Percentiles rank a stretch among this genome's conserved stretches.
Conservation (phyloP, 192 early-diverging fungal genomes). For the Backusella parvicylindrica region DNA sequence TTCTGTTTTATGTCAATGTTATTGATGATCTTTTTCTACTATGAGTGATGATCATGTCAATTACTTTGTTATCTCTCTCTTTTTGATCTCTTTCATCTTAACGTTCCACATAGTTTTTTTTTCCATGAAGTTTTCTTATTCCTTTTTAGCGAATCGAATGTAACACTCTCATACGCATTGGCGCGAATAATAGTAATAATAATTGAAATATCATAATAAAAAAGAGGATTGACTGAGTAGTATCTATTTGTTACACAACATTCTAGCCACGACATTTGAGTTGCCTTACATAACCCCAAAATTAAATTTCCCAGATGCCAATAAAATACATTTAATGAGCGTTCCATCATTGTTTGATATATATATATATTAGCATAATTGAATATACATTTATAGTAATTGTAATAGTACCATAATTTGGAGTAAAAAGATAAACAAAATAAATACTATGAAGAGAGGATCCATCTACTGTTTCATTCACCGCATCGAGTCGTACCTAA, state of each 20-base stretch:
- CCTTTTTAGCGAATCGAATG: neutral
- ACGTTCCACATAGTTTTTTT: neutral
- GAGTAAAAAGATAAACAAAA: neutral
- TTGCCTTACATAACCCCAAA: neutral
- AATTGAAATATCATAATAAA: neutral
- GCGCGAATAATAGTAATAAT: neutral
- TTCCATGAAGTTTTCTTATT: neutral
- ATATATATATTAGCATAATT: neutral
- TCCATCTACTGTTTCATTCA: neutral
- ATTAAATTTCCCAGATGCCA: neutral
- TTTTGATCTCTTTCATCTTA: neutral
- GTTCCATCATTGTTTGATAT: neutral
- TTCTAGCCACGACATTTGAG: neutral
- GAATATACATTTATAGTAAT: neutral
- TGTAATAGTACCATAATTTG: neutral
- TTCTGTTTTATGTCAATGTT: neutral
- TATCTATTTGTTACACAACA: neutral
- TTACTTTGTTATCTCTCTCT: neutral
- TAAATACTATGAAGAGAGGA: neutral
- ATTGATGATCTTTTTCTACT: neutral
- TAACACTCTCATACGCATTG: neutral
- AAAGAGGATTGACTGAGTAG: neutral
- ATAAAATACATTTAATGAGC: neutral
- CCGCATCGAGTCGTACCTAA: neutral
- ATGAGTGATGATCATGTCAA: neutral